Evolutionary conservation across 2,329 filamentous ascomycete species (phyloP).

Genomic region (Cercospora sesami): DNA sequence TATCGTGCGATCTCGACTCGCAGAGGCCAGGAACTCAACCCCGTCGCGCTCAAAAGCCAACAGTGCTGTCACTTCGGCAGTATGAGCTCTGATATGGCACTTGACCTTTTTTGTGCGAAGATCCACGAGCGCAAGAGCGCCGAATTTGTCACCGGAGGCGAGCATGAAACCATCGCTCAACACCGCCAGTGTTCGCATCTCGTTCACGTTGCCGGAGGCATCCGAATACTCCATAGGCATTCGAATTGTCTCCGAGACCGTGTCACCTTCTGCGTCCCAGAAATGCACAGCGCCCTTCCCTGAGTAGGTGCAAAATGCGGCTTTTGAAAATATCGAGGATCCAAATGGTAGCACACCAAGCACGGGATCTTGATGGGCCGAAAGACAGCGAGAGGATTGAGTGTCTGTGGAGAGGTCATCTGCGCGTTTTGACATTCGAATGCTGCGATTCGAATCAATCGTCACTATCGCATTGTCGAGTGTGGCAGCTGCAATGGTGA

Average conservation of each 20-base stretch:
- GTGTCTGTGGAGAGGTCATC: conserved; percentile 2
- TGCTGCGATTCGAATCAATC: conserved; percentile 31
- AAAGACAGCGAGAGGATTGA: conserved; percentile 44
- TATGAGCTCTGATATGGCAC: conserved; percentile 80
- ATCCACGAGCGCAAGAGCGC: conserved; percentile 66
- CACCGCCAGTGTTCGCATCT: conserved; percentile 59
- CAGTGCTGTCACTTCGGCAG: conserved; percentile 80
- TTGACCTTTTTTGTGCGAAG: conserved; percentile 60
- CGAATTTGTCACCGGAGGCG: conserved; percentile 81
- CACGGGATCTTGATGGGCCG: conserved; percentile 60
- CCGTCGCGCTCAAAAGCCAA: conserved; percentile 65
- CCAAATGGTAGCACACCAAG: conserved; percentile 70
- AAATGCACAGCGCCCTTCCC: conserved; percentile 75
- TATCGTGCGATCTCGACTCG: conserved; percentile 84
- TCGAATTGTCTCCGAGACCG: conserved; percentile 60
- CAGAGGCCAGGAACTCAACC: conserved; percentile 72
- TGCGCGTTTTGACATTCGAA: conserved; percentile 24
- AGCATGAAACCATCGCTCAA: conserved; percentile 65
- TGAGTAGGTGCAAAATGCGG: conserved; percentile 88
- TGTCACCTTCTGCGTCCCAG: conserved; percentile 74
- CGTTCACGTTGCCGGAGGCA: conserved; percentile 54
- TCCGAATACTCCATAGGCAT: conserved; percentile 67
- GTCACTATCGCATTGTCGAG: conserved; percentile 39
- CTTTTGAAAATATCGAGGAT: conserved; percentile 59
- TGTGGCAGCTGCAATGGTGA: conserved; percentile 41